These are phyloP conservation scores for Botryotinia convoluta DNA, from an alignment of 2,329 filamentous ascomycete species.

Conservation along the genomic window DNA sequence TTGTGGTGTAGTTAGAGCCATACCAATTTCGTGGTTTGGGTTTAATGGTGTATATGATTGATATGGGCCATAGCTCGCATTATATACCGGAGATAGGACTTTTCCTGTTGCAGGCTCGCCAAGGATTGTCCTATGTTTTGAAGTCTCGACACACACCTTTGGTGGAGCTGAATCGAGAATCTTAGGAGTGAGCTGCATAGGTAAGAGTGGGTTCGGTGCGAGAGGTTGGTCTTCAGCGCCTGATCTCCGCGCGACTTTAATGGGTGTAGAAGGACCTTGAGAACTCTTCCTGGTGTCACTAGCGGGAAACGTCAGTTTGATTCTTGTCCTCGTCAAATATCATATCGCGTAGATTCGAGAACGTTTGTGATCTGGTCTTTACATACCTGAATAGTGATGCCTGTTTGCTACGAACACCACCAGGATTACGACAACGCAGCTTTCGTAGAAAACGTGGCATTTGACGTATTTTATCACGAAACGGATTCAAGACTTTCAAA, in stretches of 20 bases:
- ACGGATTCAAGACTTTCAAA: background rate
- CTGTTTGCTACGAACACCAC: background rate
- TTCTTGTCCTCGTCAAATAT: background rate
- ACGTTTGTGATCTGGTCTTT: no score
- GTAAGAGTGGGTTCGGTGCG: background rate
- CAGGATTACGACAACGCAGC: background rate
- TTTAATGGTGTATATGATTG: background rate
- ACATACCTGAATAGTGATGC: background rate
- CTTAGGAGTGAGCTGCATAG: background rate
- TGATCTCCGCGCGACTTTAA: background rate
- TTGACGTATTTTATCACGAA: background rate
- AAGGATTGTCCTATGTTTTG: background rate
- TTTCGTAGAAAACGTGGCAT: background rate
- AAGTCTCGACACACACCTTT: background rate
- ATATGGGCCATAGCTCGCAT: background rate
- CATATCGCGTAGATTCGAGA: background rate
- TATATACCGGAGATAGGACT: background rate
- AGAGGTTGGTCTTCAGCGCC: no score
- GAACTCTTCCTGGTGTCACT: background rate
- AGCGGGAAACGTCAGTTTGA: background rate
- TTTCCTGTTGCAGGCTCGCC: background rate
- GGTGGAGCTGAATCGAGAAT: background rate
- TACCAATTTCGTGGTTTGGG: background rate
- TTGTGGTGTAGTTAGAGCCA: background rate
- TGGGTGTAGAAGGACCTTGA: background rate